A percentile compares a stretch with the other conserved stretches of the same genome.
Conservation (phyloP, 345 rosid species). For the Atalantia buxifolia region DNA sequence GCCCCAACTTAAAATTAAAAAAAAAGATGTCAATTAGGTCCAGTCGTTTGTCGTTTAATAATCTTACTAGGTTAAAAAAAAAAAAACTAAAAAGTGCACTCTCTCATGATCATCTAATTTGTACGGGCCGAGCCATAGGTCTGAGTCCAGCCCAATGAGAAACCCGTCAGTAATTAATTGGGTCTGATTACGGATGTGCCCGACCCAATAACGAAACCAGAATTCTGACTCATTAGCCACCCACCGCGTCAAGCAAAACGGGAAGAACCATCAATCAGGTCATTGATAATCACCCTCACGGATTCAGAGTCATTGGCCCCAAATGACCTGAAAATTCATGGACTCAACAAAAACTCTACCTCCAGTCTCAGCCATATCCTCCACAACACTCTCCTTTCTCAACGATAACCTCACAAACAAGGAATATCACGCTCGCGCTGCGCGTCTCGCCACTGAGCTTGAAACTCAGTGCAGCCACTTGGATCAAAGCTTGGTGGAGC, state of each 20-base stretch:
- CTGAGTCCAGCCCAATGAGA: background rate
- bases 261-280: background rate
- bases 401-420: constrained; percentile 43
- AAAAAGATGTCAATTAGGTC: too few species aligned
- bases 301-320: background rate
- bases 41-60: too few species aligned
- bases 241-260: background rate
- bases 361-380: constrained; percentile 38
- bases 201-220: background rate
- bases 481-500: constrained; percentile 46
- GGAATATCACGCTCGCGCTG: constrained; percentile 43
- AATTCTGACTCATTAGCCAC: background rate
- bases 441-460: constrained; percentile 52
- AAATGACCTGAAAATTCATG: constrained; percentile 26
- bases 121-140: background rate
- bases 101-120: background rate
- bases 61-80: too few species aligned
- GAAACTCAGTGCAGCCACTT: constrained; percentile 52
- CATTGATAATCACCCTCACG: too few species aligned
- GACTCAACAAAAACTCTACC: constrained; percentile 53
- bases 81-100: too few species aligned
- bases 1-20: too few species aligned
- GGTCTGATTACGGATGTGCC: background rate
- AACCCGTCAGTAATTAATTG: background rate
- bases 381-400: constrained; percentile 47